phyloP scores from a whole-genome alignment of 2,329 filamentous ascomycete genomes.

The Verticillium tricorpus region DNA sequence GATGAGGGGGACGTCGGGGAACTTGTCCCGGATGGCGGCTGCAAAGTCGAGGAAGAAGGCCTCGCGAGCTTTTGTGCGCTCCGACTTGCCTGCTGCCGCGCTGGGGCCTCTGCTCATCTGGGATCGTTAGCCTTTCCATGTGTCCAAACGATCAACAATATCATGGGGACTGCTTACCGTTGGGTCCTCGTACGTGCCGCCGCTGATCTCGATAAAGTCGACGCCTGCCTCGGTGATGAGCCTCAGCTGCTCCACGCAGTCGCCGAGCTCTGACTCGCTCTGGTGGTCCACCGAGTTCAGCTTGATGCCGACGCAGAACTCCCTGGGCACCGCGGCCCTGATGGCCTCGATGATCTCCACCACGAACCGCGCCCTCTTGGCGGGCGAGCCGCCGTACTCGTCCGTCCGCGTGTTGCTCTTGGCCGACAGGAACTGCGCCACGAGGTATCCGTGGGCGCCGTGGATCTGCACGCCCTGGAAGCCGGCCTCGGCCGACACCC shows the following conservation, averaged over 20 bases:
- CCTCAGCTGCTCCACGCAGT: conserved; percentile 55
- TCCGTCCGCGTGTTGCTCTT: conserved; percentile 49
- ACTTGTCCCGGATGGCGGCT: conserved; percentile 38
- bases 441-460: conserved; percentile 52
- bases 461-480: conserved; percentile 42
- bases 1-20: conserved; percentile 43
- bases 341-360: conserved; percentile 44
- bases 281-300: conserved; percentile 56
- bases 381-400: conserved; percentile 47
- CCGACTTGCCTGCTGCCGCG: conserved; percentile 19
- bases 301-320: conserved; percentile 49
- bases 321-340: conserved; percentile 26
- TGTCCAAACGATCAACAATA: neutral
- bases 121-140: neutral
- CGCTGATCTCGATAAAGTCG: conserved; percentile 66
- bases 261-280: conserved; percentile 36
- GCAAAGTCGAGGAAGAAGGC: conserved; percentile 68
- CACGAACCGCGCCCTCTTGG: conserved; percentile 43
- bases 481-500: conserved; percentile 39
- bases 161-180: conserved; percentile 24
- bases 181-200: conserved; percentile 55
- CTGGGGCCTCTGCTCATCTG: neutral
- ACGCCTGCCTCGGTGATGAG: conserved; percentile 43
- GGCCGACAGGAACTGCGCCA: conserved; percentile 50
- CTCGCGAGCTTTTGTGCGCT: conserved; percentile 51